Base-by-base conservation (phyloP, 2,329 filamentous ascomycete species). In the Calonectria pteridis region DNA sequence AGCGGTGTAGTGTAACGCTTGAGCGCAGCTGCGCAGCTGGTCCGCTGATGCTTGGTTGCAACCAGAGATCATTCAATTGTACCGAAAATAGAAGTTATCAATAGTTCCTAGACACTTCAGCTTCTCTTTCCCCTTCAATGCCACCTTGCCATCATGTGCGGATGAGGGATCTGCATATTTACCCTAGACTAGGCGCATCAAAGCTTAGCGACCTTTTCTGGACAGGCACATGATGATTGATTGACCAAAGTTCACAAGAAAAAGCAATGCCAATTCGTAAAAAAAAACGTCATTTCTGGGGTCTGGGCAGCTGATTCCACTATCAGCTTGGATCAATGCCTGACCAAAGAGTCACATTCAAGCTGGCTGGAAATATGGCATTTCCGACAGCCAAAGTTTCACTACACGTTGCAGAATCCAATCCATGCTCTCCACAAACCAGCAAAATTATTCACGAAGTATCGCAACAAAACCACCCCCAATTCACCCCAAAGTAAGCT, bases 381-480 rank as follows among this genome's bases (percentile, higher is more conserved):
- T 35, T 37, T 59, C 55, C 4, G 18, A 59, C 55, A 9, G 6
- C 4, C 14, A 28, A 28, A 26, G 55, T 59, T 40, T 59, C 33
- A 59, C 10, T 35, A 1, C 33, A 37, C 16, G 55, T 59, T 59
- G 37, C 33, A 59, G 26, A 16, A 53, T 20, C 10, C 16, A 18
- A 59, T 18, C 33, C 10, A 37, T 18, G 33, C 6, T 23, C 14
- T n/a, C 23, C 29, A 20, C 29, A 28, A 35, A 59, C 13, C 55
- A 37, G 28, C n/a, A 40, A 18, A 2, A 20, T 20, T 43, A 43
- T 3, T 18, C 40, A 43, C 40, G 1, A 20, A 20, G 18, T 10
- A n/a, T 43, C 6, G 4, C 4, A 18, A 43, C 6, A 9, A 26
- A 1, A 2, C 2, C 40, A 4, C 3, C 1, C 5, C 40, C 1